Base-by-base conservation (phyloP, 2,329 filamentous ascomycete genomes). In the Xylaria sp. region DNA sequence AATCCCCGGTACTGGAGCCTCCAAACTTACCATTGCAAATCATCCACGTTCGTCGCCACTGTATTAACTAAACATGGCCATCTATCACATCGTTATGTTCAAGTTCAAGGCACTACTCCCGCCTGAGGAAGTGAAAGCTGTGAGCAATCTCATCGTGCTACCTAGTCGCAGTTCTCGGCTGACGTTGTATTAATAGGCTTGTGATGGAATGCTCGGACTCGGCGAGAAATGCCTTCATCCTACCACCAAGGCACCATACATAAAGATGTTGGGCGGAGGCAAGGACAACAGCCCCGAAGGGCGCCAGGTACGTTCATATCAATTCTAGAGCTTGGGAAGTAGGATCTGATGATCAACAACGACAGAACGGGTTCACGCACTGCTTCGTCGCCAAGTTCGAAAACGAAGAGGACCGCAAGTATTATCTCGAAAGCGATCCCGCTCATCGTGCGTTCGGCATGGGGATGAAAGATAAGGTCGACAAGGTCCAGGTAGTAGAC, bases 311-410 rank as follows among this genome's bases (percentile, higher is more conserved):
- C 55, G 71, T 16, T 27, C 13, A 6, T 8, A 29, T 12, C 42
- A 35, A 13, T 13, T 23, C 5, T 12, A 1, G 9, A 27, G n/a
- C 12, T 18, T 12, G 13, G 25, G 44, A 54, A 27, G 21, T 10
- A 47, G 21, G 21, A n/a, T 50, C 13, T 64, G 13, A 57, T 21
- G 16, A 50, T 10, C 21, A 21, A 40, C 27, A 23, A 42, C 16
- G n/a, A 66, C 65, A 88, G 90, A 82, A 84, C 53, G 90, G 85
- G 0, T 86, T 89, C 40, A 89, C 88, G 0, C 90, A 93, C 74
- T 88, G 84, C 0, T 92, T 92, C 72, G 84, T 93, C 1, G 84
- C 87, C 29, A 85, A 91, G 73, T 93, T 93, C 68, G 84, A 85
- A 3, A 90, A 78, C 54, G 82, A 83, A 35, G 85, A 87, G 69